Conservation (phyloP, 129 eudicot species). For the Erigeron canadensis region DNA sequence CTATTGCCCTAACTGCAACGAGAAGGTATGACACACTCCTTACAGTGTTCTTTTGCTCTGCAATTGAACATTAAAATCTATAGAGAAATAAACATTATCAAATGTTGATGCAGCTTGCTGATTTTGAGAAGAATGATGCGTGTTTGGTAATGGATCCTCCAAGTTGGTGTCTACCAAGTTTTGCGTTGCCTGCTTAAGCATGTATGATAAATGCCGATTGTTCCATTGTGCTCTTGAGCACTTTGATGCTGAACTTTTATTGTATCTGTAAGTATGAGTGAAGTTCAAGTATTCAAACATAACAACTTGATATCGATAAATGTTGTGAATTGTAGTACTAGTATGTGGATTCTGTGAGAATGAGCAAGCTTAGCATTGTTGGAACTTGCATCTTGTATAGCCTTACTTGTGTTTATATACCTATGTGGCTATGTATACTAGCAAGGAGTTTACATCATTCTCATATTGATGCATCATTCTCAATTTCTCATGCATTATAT, state of each 20-base stretch:
- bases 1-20: slow-evolving; percentile 80
- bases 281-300: slow-evolving; percentile 12
- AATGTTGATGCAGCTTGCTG: slow-evolving; percentile 61
- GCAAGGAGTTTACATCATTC: background rate
- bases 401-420: background rate
- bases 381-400: slow-evolving; percentile 18
- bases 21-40: slow-evolving; percentile 49
- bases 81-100: background rate
- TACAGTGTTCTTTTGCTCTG: background rate
- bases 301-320: slow-evolving; percentile 6
- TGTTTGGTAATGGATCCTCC: slow-evolving; percentile 96
- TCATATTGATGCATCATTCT: background rate
- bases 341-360: slow-evolving; percentile 16
- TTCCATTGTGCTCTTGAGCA: background rate
- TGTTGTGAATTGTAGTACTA: slow-evolving; percentile 12
- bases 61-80: background rate
- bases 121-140: slow-evolving; percentile 74
- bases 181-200: slow-evolving; percentile 65
- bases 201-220: background rate
- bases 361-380: slow-evolving; percentile 10
- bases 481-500: too few species aligned
- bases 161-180: slow-evolving; percentile 60
- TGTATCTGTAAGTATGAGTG: slow-evolving; percentile 16
- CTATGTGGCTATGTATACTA: background rate
- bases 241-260: slow-evolving; percentile 17